phyloP scores from a whole-genome alignment of 352 stramenopile species.

The Pythium guiyangense region DNA sequence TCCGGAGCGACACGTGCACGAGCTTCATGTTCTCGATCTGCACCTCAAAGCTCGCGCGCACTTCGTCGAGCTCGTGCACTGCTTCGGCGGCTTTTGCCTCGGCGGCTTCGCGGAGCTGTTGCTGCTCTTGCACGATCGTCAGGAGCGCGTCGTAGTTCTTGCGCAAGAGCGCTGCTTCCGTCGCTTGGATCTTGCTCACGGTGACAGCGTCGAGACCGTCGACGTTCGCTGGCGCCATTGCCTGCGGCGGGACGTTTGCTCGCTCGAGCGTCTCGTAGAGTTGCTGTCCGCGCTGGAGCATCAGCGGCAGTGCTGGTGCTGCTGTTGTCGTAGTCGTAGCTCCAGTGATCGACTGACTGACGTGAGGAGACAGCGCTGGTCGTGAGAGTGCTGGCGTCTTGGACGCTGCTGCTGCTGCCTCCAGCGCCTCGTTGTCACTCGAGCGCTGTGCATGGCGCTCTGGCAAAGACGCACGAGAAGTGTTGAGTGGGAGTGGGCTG shows the following conservation, averaged over 20 bases:
- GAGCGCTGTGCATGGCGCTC: not conserved
- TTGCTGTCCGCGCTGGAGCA: not conserved
- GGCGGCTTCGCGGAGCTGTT: constrained; percentile 48
- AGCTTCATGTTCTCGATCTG: constrained; percentile 82
- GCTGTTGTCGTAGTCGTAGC: not conserved
- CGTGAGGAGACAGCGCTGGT: not conserved
- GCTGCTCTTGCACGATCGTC: constrained; percentile 69
- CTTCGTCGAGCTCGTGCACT: constrained; percentile 47
- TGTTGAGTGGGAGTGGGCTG: too few relatives aligned
- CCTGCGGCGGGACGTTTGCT: constrained; percentile 21
- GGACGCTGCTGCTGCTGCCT: not conserved
- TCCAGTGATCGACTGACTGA: not conserved
- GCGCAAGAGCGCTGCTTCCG: constrained; percentile 55
- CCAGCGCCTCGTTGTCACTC: too few relatives aligned
- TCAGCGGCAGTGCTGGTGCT: not conserved
- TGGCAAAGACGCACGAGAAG: not conserved
- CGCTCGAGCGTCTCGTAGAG: constrained; percentile 10
- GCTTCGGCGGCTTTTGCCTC: constrained; percentile 38
- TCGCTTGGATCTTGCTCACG: constrained; percentile 43
- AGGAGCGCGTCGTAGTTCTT: constrained; percentile 80
- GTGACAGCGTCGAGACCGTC: constrained; percentile 51
- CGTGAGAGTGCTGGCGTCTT: not conserved
- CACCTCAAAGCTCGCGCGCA: constrained; percentile 46
- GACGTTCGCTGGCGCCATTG: constrained; percentile 37
- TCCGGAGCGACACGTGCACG: constrained; percentile 44